A percentile compares a stretch with the other conserved stretches of the same genome.
Conservation (phyloP, 1,284 basidiomycete genomes). For the Apiotrichum brassicae region DNA sequence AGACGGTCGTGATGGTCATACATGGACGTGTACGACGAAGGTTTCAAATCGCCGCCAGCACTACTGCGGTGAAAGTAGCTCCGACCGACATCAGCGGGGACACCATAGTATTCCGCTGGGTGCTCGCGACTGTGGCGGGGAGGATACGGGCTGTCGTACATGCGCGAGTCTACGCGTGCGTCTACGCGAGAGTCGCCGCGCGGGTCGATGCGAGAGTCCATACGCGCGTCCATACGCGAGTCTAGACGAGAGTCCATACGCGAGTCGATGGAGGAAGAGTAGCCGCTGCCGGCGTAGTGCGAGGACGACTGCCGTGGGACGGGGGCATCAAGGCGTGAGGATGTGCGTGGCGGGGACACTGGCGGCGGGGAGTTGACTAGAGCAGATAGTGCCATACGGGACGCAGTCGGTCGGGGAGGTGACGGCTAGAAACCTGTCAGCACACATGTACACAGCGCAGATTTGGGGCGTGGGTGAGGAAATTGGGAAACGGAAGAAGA, state of each 20-base stretch:
- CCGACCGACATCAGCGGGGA: constrained; percentile 14
- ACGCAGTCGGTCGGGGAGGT: constrained; percentile 20
- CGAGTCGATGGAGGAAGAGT: not conserved
- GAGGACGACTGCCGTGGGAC: not conserved
- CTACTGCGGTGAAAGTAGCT: constrained; percentile 18
- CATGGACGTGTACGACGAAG: not conserved
- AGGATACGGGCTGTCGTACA: constrained; percentile 2
- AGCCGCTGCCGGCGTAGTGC: not conserved
- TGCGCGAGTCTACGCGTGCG: no score
- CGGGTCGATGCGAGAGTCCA: no score
- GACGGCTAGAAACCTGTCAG: constrained; percentile 8
- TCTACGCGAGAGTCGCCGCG: no score
- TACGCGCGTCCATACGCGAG: no score
- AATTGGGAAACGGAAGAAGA: not conserved
- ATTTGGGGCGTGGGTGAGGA: not conserved
- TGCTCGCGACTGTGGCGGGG: constrained; percentile 2
- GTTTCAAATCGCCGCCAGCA: not conserved
- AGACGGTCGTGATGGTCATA: not conserved
- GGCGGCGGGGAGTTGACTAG: constrained; percentile 38
- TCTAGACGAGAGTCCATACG: no score
- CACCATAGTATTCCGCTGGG: constrained; percentile 9
- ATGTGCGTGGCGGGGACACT: constrained; percentile 9
- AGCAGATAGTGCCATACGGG: constrained; percentile 35
- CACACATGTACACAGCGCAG: no score
- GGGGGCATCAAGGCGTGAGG: not conserved